These are phyloP conservation scores for Pythium grandisporangium DNA, from an alignment of 352 stramenopile genomes.

Conservation along the genomic window DNA sequence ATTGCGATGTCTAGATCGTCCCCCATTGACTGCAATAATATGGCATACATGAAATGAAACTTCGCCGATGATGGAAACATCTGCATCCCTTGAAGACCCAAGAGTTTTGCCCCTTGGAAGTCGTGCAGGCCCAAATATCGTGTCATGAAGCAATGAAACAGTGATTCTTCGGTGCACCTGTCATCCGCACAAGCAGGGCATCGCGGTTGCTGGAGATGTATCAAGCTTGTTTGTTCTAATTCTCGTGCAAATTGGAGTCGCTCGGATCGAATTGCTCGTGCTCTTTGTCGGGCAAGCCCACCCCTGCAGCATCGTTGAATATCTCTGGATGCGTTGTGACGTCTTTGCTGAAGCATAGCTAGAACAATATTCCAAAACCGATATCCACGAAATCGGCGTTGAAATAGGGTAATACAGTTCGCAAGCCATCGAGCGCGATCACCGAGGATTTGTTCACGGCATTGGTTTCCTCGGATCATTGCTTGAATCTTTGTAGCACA, in stretches of 20 bases:
- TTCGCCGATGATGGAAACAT: conserved; percentile 8
- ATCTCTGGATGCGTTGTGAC: conserved; percentile 8
- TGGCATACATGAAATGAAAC: conserved; percentile 15
- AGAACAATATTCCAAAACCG: conserved; percentile 19
- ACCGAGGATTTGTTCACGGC: conserved; percentile 6
- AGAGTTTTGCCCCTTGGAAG: conserved; percentile 9
- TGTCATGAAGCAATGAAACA: conserved; percentile 17
- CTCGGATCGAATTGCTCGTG: conserved; percentile 4
- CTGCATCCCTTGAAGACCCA: conserved; percentile 9
- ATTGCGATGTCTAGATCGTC: conserved; percentile 18
- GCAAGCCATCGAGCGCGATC: conserved; percentile 6
- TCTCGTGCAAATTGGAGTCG: conserved; percentile 8
- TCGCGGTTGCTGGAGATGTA: conserved; percentile 7
- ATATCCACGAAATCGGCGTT: conserved; percentile 14
- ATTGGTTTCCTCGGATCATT: conserved; percentile 10
- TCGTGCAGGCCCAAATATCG: conserved; percentile 18
- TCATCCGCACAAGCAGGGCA: conserved; percentile 9
- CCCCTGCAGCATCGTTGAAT: conserved; percentile 15
- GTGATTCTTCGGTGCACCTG: conserved; percentile 4
- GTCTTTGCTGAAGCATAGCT: conserved; percentile 4
- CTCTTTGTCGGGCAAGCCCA: conserved; percentile 2
- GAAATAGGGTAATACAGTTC: conserved; percentile 6
- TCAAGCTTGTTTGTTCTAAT: conserved; percentile 1
- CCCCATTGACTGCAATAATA: conserved; percentile 13
- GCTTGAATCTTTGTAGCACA: conserved; percentile 15